Base-by-base conservation (phyloP, 768 basidiomycete genomes). In the Gymnopilus junonius region DNA sequence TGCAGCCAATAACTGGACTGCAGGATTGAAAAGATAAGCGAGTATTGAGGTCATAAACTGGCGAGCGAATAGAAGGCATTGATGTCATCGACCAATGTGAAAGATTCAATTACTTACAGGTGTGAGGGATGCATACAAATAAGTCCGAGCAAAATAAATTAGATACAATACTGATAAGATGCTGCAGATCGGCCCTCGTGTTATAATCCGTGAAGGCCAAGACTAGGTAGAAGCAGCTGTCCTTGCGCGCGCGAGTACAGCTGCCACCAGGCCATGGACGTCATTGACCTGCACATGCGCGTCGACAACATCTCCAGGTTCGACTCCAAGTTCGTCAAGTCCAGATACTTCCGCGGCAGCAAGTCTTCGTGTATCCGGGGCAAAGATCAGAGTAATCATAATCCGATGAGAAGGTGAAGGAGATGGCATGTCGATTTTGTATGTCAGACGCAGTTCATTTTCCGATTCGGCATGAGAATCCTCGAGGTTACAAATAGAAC, bases 371-470 rank as follows among this genome's bases (percentile, higher is more conserved):
- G 90, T 90, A 66, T 90, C 89, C 4, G 92, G 89, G 21, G 85
- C 81, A 65, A 92, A 93, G 39, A 92, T 80, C 0, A 93, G 76
- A 0, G 78, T 82, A 59, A 93, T 81, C 0, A 78, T 81, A 7
- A 91, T 66, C 11, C 74, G 75, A 12, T 69, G 75, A 2, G 76
- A 70, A 14, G 71, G 68, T 8, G 70, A 67, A n/a, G 71, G 71
- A 51, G 64, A 37, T 32, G 73, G 66, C 35, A 70, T 48, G 39
- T 77, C 71, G 55, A 92, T 69, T 48, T 70, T 74, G 73, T 95
- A 95, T 8, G 84, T 85, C 45, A 95, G 79, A 29, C 86, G 84
- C 27, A 94, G 79, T 71, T 94, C 92, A 74, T 94, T 93, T 62
- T 93, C 91, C 1, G 92, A 87, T 27, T 81, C 82, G 1, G 83